Base-by-base conservation (phyloP, 805 yeast species). In the Candida argentea region DNA sequence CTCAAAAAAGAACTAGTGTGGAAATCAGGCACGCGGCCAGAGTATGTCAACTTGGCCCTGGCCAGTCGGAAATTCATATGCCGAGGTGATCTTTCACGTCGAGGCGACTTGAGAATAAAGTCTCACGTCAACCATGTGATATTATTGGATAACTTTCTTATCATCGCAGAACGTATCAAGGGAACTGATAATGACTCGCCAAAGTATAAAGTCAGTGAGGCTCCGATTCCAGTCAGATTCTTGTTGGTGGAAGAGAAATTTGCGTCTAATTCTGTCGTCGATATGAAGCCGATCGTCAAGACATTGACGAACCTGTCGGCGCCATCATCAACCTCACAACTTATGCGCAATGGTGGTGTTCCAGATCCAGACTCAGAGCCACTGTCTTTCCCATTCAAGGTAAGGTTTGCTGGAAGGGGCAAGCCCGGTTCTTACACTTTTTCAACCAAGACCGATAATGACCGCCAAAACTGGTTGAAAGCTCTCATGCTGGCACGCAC, bases 91-190 rank as follows among this genome's bases (percentile, higher is more conserved):
- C 65, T 80, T 11, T 41, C 57, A 2, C 62, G 78, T 31, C 73
- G 76, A 33, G 73, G 83, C 9, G 91, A 79, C 27, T 55, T 74
- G 41, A 70, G 75, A 58, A 56, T 75, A 17, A 77, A 76, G 22
- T 63, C 80, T 22, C 54, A 60, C 5, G 57, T 65, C 1, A 54
- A 52, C 26, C 66, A 70, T 37, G 41, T 80, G 14, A 70, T 82
- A 12, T 52, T 84, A 16, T 52, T 84, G 29, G 94, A 84, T 44
- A 81, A 84, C 42, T 81, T 65, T 40, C 51, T 84, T 24, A 44
- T 84, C 18, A 65, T 84, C 1, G 76, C 83, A 1, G 77, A 83
- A 22, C 63, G 62, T 26, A 49, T 67, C 3, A 57, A 59, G 6
- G 67, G 64, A 25, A 67, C 57, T 6, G 35, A 48, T 7, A 40